A percentile compares a stretch with the other conserved stretches of the same genome.
These are phyloP conservation scores for Rubroboletus pulcherrimus DNA, from an alignment of 768 basidiomycete genomes.

Conservation along the genomic window DNA sequence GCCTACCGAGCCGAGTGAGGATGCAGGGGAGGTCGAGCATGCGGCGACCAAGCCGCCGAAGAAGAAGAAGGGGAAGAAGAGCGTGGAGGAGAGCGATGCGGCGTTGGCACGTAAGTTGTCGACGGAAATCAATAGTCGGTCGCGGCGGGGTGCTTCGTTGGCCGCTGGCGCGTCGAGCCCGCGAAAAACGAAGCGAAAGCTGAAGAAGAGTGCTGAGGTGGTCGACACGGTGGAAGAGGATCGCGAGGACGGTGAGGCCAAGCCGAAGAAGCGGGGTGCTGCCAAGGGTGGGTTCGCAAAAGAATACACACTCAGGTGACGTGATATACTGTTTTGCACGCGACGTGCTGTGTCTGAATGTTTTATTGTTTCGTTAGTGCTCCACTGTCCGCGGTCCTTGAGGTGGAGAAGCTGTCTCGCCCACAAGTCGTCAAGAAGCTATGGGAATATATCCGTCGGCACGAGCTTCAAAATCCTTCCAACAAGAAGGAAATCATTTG, in stretches of 20 bases:
- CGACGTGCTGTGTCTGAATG: slow-evolving; percentile 3
- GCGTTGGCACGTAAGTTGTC: slow-evolving; percentile 70
- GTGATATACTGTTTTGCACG: neutral
- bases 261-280: slow-evolving; percentile 48
- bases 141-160: slow-evolving; percentile 42
- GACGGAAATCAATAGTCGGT: slow-evolving; percentile 62
- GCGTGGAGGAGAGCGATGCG: slow-evolving; percentile 59
- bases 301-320: slow-evolving; percentile 68
- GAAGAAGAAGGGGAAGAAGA: slow-evolving; percentile 45
- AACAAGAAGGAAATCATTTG: slow-evolving; percentile 86
- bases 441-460: slow-evolving; percentile 84
- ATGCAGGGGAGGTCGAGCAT: slow-evolving; percentile 3
- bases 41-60: slow-evolving; percentile 30
- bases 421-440: slow-evolving; percentile 89
- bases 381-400: slow-evolving; percentile 68
- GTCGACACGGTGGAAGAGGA: slow-evolving; percentile 50
- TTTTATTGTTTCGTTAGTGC: slow-evolving; percentile 42
- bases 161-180: slow-evolving; percentile 37
- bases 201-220: slow-evolving; percentile 53
- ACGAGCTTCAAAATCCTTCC: slow-evolving; percentile 78
- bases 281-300: slow-evolving; percentile 77
- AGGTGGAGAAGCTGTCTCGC: slow-evolving; percentile 66
- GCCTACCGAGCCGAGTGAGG: slow-evolving; percentile 18
- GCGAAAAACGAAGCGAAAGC: slow-evolving; percentile 41
- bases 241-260: slow-evolving; percentile 39